These are phyloP conservation scores for Tolypocladium sp. DNA, from an alignment of 2,329 filamentous ascomycete genomes.

Conservation along the genomic window DNA sequence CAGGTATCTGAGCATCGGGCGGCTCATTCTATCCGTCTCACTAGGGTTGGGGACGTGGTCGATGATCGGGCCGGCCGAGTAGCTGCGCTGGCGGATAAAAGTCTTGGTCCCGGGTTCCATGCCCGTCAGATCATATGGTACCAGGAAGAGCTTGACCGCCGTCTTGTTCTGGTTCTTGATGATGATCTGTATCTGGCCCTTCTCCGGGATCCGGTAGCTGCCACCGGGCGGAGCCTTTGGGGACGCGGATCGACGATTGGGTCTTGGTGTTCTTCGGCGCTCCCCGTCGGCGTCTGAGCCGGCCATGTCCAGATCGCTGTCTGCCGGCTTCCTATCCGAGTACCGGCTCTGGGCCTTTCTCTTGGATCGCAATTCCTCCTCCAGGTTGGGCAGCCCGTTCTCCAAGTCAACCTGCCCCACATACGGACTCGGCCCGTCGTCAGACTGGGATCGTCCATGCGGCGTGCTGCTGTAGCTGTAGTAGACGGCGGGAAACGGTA, in stretches of 20 bases:
- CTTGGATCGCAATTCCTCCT: slow-evolving; percentile 36
- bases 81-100: slow-evolving; percentile 88
- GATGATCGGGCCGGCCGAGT: slow-evolving; percentile 77
- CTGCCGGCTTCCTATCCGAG: slow-evolving; percentile 23
- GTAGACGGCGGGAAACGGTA: slow-evolving; percentile 91
- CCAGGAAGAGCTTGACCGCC: slow-evolving; percentile 87
- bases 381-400: slow-evolving; percentile 55
- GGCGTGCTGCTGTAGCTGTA: slow-evolving; percentile 77
- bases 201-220: slow-evolving; percentile 86
- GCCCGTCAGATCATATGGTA: slow-evolving; percentile 84
- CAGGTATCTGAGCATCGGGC: slow-evolving; percentile 77
- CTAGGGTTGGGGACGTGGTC: slow-evolving; percentile 43
- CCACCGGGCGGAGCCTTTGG: slow-evolving; percentile 65
- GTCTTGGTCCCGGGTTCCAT: slow-evolving; percentile 96
- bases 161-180: slow-evolving; percentile 99
- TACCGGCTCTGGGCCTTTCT: slow-evolving; percentile 39
- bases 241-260: slow-evolving; percentile 45
- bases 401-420: slow-evolving; percentile 90
- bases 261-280: slow-evolving; percentile 17
- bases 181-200: slow-evolving; percentile 91
- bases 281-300: slow-evolving; percentile 19
- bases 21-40: slow-evolving; percentile 27
- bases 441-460: slow-evolving; percentile 51
- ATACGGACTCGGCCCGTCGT: slow-evolving; percentile 91
- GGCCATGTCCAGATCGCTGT: slow-evolving; percentile 13